Percentiles rank a stretch among this genome's conserved stretches.
phyloP scores from a whole-genome alignment of 495 filamentous ascomycete genomes.

The Podospora comata region DNA sequence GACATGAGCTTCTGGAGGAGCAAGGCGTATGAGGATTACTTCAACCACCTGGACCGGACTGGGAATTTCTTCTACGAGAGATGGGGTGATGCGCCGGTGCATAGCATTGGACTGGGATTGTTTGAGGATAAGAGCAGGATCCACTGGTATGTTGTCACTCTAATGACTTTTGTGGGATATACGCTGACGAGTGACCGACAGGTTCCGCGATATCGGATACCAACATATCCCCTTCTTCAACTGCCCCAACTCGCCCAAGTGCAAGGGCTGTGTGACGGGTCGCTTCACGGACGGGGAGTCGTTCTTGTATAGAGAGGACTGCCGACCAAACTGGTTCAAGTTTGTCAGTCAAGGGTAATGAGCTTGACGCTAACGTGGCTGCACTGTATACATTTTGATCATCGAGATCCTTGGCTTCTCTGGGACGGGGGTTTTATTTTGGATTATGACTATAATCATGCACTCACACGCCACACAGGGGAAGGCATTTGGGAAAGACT shows the following conservation, averaged over 20 bases:
- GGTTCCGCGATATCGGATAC: conserved; percentile 99
- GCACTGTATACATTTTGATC: background rate
- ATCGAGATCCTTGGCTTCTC: background rate
- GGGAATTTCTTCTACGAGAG: conserved; percentile 99
- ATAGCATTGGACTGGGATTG: conserved; percentile 89
- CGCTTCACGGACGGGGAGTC: conserved; percentile 82
- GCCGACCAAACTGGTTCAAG: conserved; percentile 95
- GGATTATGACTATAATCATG: background rate
- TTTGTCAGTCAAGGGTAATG: conserved; percentile 56
- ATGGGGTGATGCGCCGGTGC: conserved; percentile 98
- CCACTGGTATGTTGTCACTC: conserved; percentile 69
- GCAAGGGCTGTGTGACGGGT: conserved; percentile 80
- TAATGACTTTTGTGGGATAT: too few species aligned
- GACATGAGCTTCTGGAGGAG: conserved; percentile 95
- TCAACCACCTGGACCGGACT: conserved; percentile 88
- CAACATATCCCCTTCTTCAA: conserved; percentile 98
- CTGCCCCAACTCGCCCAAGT: conserved; percentile 95
- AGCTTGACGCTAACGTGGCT: background rate
- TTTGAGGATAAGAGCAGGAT: conserved; percentile 89
- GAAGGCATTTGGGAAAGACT: conserved; percentile 9
- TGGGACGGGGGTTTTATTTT: background rate
- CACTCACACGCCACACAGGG: background rate
- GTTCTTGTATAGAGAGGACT: conserved; percentile 87
- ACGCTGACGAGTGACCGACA: conserved; percentile 35
- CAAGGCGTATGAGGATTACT: conserved; percentile 89